A percentile compares a stretch with the other conserved stretches of the same genome.
Evolutionary conservation across 208 protist species (phyloP).

Genomic region (Leptomonas pyrrhocoris): DNA sequence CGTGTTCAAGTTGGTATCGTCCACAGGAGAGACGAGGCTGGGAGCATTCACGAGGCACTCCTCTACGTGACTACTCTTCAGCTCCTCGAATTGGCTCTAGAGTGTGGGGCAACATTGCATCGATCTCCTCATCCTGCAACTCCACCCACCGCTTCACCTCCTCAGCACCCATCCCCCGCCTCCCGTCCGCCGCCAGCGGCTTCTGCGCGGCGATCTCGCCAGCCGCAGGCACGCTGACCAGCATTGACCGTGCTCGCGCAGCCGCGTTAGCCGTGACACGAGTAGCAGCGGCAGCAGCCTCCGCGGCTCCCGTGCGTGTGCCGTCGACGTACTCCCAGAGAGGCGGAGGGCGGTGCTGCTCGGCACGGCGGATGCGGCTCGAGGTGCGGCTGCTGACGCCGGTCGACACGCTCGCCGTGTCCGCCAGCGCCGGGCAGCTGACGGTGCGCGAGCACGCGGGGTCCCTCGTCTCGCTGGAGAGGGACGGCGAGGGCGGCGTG

Average conservation of each 20-base stretch:
- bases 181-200: not conserved
- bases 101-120: not conserved
- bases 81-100: not conserved
- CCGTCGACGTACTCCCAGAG: slow-evolving; percentile 15
- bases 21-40: not conserved
- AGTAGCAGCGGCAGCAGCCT: not conserved
- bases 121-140: slow-evolving; percentile 16
- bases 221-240: slow-evolving; percentile 10
- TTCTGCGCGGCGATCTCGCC: not conserved
- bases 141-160: slow-evolving; percentile 20
- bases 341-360: slow-evolving; percentile 29
- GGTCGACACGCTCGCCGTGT: slow-evolving; percentile 8
- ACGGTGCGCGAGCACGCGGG: not conserved
- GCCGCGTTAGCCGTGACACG: not conserved
- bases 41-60: too few species aligned
- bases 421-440: slow-evolving; percentile 4
- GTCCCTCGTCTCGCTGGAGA: slow-evolving; percentile 1
- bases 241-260: not conserved
- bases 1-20: not conserved
- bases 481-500: not conserved
- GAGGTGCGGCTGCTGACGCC: slow-evolving; percentile 20
- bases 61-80: too few species aligned
- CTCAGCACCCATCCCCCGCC: slow-evolving; percentile 14
- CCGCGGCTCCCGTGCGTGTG: not conserved
- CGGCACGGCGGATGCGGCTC: slow-evolving; percentile 27